These are phyloP conservation scores for Xylariaceae sp. DNA, from an alignment of 2,329 filamentous ascomycete species.

Conservation along the genomic window DNA sequence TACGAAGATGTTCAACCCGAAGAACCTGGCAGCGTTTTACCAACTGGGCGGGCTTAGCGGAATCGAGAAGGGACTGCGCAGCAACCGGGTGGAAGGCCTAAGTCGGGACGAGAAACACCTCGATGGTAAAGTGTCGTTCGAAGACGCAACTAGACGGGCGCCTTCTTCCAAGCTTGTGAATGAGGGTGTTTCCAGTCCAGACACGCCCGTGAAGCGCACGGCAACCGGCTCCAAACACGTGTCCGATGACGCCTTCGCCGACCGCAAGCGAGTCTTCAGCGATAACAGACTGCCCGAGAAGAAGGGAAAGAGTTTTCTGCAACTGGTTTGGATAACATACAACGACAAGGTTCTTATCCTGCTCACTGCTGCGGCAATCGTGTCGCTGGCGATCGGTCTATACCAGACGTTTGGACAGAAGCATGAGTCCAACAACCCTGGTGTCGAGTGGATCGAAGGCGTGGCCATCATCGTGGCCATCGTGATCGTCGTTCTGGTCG, in stretches of 20 bases:
- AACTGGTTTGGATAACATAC: constrained; percentile 77
- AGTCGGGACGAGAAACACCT: constrained; percentile 68
- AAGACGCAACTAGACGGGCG: constrained; percentile 54
- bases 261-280: constrained; percentile 64
- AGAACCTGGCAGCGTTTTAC: constrained; percentile 76
- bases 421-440: constrained; percentile 46
- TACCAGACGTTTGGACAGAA: constrained; percentile 65
- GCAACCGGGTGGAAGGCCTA: constrained; percentile 66
- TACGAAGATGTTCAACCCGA: constrained; percentile 83
- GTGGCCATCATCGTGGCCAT: constrained; percentile 80
- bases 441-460: constrained; percentile 74
- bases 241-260: constrained; percentile 42
- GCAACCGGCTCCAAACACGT: constrained; percentile 15
- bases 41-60: constrained; percentile 72
- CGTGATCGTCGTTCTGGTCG: constrained; percentile 68
- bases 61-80: constrained; percentile 71
- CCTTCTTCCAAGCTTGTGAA: constrained; percentile 31
- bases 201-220: constrained; percentile 17
- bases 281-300: constrained; percentile 70
- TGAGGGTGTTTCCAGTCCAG: constrained; percentile 27
- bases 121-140: constrained; percentile 63
- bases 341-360: constrained; percentile 78
- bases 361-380: constrained; percentile 62
- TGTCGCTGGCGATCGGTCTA: constrained; percentile 68
- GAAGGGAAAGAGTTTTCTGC: constrained; percentile 66